Evolutionary conservation across 2,329 filamentous ascomycete genomes (phyloP).

Genomic region (Decorospora gaudefroyi): DNA sequence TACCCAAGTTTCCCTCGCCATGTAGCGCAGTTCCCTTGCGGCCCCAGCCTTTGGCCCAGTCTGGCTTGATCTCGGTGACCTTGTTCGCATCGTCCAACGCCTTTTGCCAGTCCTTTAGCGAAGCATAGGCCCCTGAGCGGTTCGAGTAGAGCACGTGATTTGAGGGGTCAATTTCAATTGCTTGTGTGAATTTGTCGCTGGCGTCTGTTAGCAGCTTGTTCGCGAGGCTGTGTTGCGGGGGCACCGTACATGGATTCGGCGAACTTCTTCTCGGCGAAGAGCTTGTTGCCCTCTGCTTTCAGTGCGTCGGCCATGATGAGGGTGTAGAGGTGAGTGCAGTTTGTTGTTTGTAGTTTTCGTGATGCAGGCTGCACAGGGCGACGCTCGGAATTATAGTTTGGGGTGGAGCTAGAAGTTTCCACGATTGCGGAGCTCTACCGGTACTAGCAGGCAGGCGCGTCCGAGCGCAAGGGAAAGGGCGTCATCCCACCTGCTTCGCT

Average conservation of each 20-base stretch:
- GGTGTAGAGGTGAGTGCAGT: constrained; percentile 4
- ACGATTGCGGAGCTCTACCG: constrained; percentile 28
- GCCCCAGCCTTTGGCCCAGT: constrained; percentile 97
- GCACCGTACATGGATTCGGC: constrained; percentile 89
- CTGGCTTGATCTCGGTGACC: constrained; percentile 91
- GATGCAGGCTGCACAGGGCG: constrained; percentile 28
- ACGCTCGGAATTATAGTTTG: constrained; percentile 41
- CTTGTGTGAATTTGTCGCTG: constrained; percentile 92
- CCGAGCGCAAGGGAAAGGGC: no score
- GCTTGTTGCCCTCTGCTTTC: constrained; percentile 98
- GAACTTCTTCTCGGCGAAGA: constrained; percentile 97
- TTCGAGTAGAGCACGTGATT: constrained; percentile 99
- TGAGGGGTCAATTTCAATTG: constrained; percentile 80
- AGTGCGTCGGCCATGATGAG: constrained; percentile 72
- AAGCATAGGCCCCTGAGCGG: constrained; percentile 84
- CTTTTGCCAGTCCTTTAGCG: constrained; percentile 82
- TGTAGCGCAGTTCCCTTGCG: constrained; percentile 91
- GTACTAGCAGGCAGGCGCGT: no score
- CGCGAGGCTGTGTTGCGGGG: constrained; percentile 22
- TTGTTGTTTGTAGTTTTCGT: constrained; percentile 6
- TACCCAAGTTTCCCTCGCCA: constrained; percentile 78
- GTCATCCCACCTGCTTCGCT: no score
- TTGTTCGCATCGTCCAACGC: constrained; percentile 90
- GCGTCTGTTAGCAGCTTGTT: constrained; percentile 20
- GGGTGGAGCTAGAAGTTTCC: constrained; percentile 46